Base-by-base conservation (phyloP, 2,329 filamentous ascomycete species). In the Leptoxyphium fumago region DNA sequence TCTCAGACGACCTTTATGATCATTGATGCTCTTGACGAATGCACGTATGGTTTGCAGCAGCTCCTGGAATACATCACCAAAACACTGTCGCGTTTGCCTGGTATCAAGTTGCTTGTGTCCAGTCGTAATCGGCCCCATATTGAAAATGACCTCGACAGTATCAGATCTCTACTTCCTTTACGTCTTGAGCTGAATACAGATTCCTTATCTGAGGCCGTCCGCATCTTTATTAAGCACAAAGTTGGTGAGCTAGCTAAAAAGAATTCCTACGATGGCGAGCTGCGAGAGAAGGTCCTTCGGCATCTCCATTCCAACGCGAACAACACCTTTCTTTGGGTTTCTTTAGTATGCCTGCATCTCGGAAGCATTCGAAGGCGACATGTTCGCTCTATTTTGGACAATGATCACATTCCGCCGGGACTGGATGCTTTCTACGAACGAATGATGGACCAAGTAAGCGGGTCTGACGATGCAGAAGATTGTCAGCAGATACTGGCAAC, bases 1-100 rank as follows among this genome's bases (percentile, higher is more conserved):
- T 43, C 64, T 2, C 13, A 52, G 1, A 47, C 10, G 0, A 56
- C 54, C 0, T 59, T 58, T 46, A 42, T 74, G 3, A 46, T 71
- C 10, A 52, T 74, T 38, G 67, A 73, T 52, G 69, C 67, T 1
- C 63, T 73, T 1, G 68, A 74, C 45, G 68, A 73, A 50, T 71
- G 66, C 47, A 45, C 40, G 11, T 38, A 30, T 8, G 59, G 51
- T 30, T 46, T 51, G 15, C 5, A 39, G 0, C 39, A 57, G 34
- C 62, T 72, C 2, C 52, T 72, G 10, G 39, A 60, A 0, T 47
- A 68, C 10, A 59, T 70, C 40, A 42, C 50, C 11, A 42, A 55
- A 28, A 48, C 41, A 0, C 56, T 50, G 10, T 43, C 46, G 1
- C 15, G 28, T 41, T 50, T 45, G 43, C 28, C 53, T 34, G 39